Conservation (phyloP, 306 rosid species). For the Vachellia pachyceras region DNA sequence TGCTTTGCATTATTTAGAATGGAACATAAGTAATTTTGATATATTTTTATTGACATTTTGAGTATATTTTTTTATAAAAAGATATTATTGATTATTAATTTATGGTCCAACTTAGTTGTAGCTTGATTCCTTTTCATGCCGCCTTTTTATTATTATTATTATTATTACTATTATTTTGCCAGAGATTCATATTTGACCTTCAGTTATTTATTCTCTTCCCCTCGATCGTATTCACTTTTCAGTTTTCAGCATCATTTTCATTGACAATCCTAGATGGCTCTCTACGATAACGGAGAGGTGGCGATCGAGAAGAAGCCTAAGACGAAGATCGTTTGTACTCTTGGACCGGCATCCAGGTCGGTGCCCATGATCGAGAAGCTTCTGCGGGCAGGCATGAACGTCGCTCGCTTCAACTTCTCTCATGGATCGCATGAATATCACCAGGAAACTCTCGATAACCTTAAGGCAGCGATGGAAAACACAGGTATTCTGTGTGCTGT, state of each 20-base stretch:
- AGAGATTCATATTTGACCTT: not conserved
- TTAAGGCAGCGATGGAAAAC: slow-evolving; percentile 78
- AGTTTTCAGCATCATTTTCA: not conserved
- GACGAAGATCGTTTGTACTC: slow-evolving; percentile 96
- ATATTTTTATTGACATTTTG: no score
- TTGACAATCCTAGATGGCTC: slow-evolving; percentile 28
- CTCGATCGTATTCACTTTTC: not conserved
- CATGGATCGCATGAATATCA: slow-evolving; percentile 95
- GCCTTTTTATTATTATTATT: no score
- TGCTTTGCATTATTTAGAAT: not conserved
- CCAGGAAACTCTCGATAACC: slow-evolving; percentile 93
- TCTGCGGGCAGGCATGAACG: slow-evolving; percentile 92
- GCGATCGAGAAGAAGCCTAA: slow-evolving; percentile 60
- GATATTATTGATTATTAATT: no score
- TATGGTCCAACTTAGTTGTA: no score
- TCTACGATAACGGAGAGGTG: slow-evolving; percentile 32
- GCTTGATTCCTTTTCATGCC: no score
- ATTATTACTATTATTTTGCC: no score
- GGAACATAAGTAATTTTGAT: no score
- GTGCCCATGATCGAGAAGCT: slow-evolving; percentile 89
- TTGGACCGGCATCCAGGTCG: slow-evolving; percentile 96
- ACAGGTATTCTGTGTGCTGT: slow-evolving; percentile 97
- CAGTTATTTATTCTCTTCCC: not conserved
- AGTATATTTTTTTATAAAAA: no score
- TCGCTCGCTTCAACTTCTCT: slow-evolving; percentile 97